A percentile compares a stretch with the other conserved stretches of the same genome.
Evolutionary conservation across 352 stramenopile genomes (phyloP).

Genomic region (Pythium catenulatum): DNA sequence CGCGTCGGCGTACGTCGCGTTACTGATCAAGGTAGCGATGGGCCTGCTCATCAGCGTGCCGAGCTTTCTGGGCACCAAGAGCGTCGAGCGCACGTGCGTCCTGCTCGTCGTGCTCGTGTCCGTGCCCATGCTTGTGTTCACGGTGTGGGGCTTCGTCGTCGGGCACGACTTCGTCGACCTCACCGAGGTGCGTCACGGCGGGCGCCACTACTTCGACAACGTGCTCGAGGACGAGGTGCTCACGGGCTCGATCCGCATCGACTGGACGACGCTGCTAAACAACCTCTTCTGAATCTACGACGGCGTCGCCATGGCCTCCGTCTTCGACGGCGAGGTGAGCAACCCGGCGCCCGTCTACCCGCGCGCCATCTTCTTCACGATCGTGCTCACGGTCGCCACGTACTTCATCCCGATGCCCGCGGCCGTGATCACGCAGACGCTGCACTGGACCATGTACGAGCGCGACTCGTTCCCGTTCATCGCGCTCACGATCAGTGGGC

Average conservation of each 20-base stretch:
- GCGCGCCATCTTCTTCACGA: constrained; percentile 86
- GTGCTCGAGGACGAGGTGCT: constrained; percentile 51
- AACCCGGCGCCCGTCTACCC: constrained; percentile 92
- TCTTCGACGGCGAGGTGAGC: constrained; percentile 94
- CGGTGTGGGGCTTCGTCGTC: constrained; percentile 66
- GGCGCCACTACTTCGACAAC: constrained; percentile 43
- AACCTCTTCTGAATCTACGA: constrained; percentile 98
- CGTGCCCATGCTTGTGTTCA: constrained; percentile 69
- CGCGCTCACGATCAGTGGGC: constrained; percentile 87
- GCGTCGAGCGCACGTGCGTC: constrained; percentile 62
- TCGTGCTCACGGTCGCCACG: constrained; percentile 85
- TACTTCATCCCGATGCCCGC: constrained; percentile 95
- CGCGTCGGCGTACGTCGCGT: constrained; percentile 46
- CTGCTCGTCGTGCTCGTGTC: constrained; percentile 64
- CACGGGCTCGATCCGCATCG: constrained; percentile 66
- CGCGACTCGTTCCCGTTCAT: constrained; percentile 93
- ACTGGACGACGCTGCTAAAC: constrained; percentile 94
- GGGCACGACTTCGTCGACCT: constrained; percentile 66
- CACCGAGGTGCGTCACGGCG: constrained; percentile 64
- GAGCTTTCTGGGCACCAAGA: constrained; percentile 66
- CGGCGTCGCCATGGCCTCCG: constrained; percentile 94
- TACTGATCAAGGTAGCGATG: constrained; percentile 68
- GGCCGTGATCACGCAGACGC: constrained; percentile 75
- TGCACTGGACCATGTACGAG: constrained; percentile 84
- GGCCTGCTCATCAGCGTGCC: constrained; percentile 65